Evolutionary conservation across 495 filamentous ascomycete genomes (phyloP), one percentile per base, ranked within the genome.

Genomic region (Hypoxylon cercidicola): DNA sequence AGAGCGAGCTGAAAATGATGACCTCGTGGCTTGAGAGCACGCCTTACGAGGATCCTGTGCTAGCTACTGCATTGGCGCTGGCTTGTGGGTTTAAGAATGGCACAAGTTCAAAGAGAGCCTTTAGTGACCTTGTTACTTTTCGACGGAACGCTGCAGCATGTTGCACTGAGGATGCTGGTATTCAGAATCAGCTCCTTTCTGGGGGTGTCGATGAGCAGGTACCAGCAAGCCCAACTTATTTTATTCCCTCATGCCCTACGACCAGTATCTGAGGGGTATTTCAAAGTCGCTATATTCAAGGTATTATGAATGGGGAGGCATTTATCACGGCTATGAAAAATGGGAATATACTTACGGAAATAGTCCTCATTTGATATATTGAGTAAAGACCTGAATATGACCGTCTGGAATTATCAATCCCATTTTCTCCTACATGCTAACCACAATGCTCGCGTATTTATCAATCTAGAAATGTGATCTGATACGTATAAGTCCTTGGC

Each of bases 241-340:
- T 32, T 32, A n/a, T n/a, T n/a, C n/a, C 34, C 23, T 40, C 1
- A 50, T 43, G 20, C 43, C 23, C 25, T 37, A 50, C 34, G 45
- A 3, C 15, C 18, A 20, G 25, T 43, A n/a, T 35, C 34, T 59
- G 45, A 32, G 55, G 55, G 54, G 3, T 10, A 13, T 47, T 28
- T 58, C 10, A 19, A 40, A 41, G 8, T 30, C 30, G 20, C 7
- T 41, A 45, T 41, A 13, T 58, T 3, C 13, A 28, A 58, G 21
- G 21, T 28, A 25, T 49, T 25, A 49, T 57, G 54, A 57, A 48
- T 16, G n/a, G 23, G 1, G 20, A 58, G 1, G 19, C 8, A 15
- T 13, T 59, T 30, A 1, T 28, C 25, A 2, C 4, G 4, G 15
- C 45, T 25, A n/a, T 47, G 23, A 46, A 15, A 4, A 25, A 25